A percentile compares a stretch with the other conserved stretches of the same genome.
Evolutionary conservation across 2,329 filamentous ascomycete genomes (phyloP).

Genomic region (Neonectria coccinea): DNA sequence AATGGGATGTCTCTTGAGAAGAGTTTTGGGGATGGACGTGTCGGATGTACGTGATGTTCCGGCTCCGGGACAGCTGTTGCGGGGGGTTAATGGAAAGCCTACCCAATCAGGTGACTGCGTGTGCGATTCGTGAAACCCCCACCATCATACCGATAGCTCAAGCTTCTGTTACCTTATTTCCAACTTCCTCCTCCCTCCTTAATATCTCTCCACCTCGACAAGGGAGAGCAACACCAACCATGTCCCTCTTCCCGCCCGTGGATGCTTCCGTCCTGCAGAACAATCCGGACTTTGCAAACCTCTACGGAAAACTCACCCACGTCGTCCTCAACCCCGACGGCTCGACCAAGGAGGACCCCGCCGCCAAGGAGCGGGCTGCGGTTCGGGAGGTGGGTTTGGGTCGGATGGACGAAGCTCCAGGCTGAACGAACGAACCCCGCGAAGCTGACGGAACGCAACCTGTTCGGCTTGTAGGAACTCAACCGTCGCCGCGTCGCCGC

Average conservation of each 20-base stretch:
- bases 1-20: slow-evolving; percentile 24
- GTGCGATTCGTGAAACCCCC: slow-evolving; percentile 46
- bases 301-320: slow-evolving; percentile 67
- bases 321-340: slow-evolving; percentile 68
- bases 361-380: slow-evolving; percentile 61
- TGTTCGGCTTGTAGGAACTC: slow-evolving; percentile 56
- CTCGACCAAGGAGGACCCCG: slow-evolving; percentile 65
- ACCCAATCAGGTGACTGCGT: slow-evolving; percentile 52
- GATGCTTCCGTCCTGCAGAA: slow-evolving; percentile 65
- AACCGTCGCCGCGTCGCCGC: slow-evolving; percentile 59
- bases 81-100: not conserved
- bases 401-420: not conserved
- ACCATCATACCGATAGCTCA: slow-evolving; percentile 6
- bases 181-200: not conserved
- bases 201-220: not conserved
- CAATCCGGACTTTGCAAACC: slow-evolving; percentile 70
- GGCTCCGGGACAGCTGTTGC: slow-evolving; percentile 30
- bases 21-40: slow-evolving; percentile 39
- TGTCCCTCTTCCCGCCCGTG: slow-evolving; percentile 68
- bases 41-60: slow-evolving; percentile 45
- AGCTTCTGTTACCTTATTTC: not conserved
- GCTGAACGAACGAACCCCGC: not conserved
- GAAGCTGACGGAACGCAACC: not conserved
- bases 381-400: slow-evolving; percentile 59
- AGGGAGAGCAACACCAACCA: slow-evolving; percentile 13